Evolutionary conservation across 805 yeast species (phyloP).

Genomic region (Wickerhamiella hasegawae): DNA sequence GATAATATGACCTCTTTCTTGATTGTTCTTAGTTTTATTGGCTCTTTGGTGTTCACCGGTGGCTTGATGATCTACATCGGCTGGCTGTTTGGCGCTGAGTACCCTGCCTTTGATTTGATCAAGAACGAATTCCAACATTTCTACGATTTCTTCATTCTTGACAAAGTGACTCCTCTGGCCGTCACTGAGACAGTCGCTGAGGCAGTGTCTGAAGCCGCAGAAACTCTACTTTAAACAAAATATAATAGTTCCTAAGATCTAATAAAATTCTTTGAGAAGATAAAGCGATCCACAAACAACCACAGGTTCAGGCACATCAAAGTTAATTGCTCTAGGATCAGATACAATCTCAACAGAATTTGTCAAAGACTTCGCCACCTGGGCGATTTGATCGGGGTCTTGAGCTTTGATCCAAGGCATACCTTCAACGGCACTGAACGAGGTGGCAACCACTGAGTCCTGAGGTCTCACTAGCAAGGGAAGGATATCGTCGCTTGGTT

Average conservation of each 20-base stretch:
- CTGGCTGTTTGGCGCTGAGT: conserved; percentile 10
- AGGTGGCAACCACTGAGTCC: conserved; percentile 47
- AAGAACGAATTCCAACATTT: conserved; percentile 4
- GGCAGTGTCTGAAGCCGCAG: too few species aligned
- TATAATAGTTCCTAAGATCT: too few species aligned
- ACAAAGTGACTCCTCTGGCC: too few species aligned
- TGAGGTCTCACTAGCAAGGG: conserved; percentile 30
- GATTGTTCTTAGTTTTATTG: not conserved
- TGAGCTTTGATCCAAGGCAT: conserved; percentile 85
- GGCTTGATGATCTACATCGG: conserved; percentile 12
- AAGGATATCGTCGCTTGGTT: conserved; percentile 33
- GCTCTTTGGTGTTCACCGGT: not conserved
- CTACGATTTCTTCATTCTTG: not conserved
- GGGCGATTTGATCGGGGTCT: conserved; percentile 21
- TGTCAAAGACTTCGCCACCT: conserved; percentile 8
- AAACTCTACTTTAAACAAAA: too few species aligned
- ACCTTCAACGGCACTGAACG: conserved; percentile 56
- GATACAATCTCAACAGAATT: conserved; percentile 16
- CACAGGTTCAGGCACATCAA: conserved; percentile 14
- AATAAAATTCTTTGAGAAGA: conserved; percentile 37
- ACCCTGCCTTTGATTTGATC: conserved; percentile 7
- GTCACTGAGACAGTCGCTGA: too few species aligned
- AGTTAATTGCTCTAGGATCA: conserved; percentile 16
- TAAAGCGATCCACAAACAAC: conserved; percentile 62
- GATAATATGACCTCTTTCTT: not conserved